Base-by-base conservation (phyloP, 1,284 basidiomycete genomes). In the Cutaneotrichosporon arboriforme region DNA sequence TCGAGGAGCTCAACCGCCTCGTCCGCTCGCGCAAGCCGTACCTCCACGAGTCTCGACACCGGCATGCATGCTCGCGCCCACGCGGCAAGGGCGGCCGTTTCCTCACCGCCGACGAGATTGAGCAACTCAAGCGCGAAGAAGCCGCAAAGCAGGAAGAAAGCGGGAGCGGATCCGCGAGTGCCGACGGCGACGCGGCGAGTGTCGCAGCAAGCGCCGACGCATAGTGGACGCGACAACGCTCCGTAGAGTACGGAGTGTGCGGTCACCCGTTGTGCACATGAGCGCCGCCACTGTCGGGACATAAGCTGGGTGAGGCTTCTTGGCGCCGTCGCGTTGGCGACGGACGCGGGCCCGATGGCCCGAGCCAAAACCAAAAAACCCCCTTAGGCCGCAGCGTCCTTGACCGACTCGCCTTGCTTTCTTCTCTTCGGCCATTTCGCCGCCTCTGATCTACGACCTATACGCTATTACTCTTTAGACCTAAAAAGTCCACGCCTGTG, bases 21-120 rank as follows among this genome's bases (percentile, higher is more conserved):
- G 92, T 90, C 50, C 81, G 85, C 63, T 88, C 92, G 72, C 81
- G 92, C 68, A 97, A 97, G 90, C 93, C 93, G 1, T 97, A 97
- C 77, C 83, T 97, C 22, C 93, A 97, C 66, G 93, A 97, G 73
- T 94, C 90, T 21, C 84, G 94, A 42, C 94, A 98, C 78, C 90
- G 92, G 63, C 96, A 98, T 76, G 94, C 94, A 14, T 96, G 97
- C 85, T 85, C 92, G 40, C 83, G 94, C 34, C 94, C 94, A 14
- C 82, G 96, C 58, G 94, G 94, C 1, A 93, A 94, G 36, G 94
- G 96, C 23, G 94, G 94, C 18, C 84, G 94, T 31, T 97, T 97
- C 79, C 83, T 97, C 62, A 97, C 92, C 7, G 88, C 91, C 37
- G 90, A 92, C 22, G 91, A 97, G 76, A 92, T 93, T 39, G 74